These are phyloP conservation scores for Pelargonium australe DNA, from an alignment of 441 rosid genomes.

Conservation along the genomic window DNA sequence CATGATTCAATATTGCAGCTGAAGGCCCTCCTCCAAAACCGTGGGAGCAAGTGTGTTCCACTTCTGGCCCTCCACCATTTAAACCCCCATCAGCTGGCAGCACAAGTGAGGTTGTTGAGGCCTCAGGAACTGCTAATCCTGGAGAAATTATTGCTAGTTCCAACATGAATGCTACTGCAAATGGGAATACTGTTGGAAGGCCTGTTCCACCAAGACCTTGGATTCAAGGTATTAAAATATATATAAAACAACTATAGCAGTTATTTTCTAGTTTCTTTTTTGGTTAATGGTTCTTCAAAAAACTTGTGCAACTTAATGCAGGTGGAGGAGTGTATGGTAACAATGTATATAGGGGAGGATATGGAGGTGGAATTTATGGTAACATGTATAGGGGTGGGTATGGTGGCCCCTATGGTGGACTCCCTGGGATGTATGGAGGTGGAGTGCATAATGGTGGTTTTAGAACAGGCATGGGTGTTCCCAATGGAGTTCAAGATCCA, in stretches of 20 bases:
- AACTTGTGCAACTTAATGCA: slow-evolving; percentile 6
- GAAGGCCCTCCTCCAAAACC: slow-evolving; percentile 29
- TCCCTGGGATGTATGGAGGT: slow-evolving; percentile 19
- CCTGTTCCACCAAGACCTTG: slow-evolving; percentile 24
- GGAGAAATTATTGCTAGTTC: slow-evolving; percentile 21
- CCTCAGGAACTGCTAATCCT: slow-evolving; percentile 25
- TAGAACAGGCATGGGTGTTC: slow-evolving; percentile 19
- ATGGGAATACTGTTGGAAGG: slow-evolving; percentile 10
- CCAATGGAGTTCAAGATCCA: slow-evolving; percentile 20
- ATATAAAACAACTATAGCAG: no score
- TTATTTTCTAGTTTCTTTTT: no score
- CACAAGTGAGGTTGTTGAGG: slow-evolving; percentile 32
- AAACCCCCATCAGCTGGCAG: slow-evolving; percentile 31
- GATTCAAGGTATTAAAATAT: slow-evolving; percentile 1
- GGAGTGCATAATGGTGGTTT: slow-evolving; percentile 22
- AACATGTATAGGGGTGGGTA: slow-evolving; percentile 24
- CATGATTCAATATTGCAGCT: slow-evolving; percentile 13
- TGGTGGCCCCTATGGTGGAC: slow-evolving; percentile 19
- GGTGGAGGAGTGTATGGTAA: slow-evolving; percentile 25
- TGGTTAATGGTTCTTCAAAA: no score
- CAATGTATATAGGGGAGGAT: background rate
- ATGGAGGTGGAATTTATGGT: no score
- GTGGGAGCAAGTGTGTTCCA: slow-evolving; percentile 27
- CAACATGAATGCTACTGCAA: slow-evolving; percentile 14
- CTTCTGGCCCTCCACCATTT: slow-evolving; percentile 28